Evolutionary conservation across 108 stramenopile genomes (phyloP).

Genomic region (Nitzschia putrida): DNA sequence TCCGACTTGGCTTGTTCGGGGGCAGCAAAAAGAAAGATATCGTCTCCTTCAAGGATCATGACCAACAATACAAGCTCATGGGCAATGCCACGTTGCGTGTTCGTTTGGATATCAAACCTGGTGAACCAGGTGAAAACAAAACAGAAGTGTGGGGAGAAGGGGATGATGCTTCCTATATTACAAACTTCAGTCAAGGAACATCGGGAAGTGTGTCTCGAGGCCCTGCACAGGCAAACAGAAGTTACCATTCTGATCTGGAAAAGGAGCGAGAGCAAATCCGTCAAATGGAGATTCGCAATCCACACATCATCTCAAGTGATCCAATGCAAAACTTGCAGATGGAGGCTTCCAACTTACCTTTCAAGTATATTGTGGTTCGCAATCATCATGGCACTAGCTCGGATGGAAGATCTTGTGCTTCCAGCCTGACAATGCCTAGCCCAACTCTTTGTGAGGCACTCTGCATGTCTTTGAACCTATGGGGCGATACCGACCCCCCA

Average conservation of each 20-base stretch:
- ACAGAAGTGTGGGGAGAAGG: conserved; percentile 23
- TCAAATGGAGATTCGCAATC: no score
- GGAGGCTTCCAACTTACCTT: neutral
- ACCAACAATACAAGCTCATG: conserved; percentile 14
- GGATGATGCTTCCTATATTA: conserved; percentile 30
- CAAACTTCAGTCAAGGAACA: conserved; percentile 2
- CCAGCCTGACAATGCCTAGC: conserved; percentile 5
- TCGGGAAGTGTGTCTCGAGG: neutral
- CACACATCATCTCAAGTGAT: neutral
- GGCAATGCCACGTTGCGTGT: conserved; percentile 26
- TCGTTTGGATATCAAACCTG: conserved; percentile 16
- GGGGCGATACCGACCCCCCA: neutral
- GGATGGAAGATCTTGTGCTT: neutral
- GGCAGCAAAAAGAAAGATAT: conserved; percentile 14
- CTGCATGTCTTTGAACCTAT: neutral
- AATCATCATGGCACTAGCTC: neutral
- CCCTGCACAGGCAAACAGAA: neutral
- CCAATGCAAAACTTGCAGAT: neutral
- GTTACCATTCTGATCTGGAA: no score
- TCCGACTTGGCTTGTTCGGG: conserved; percentile 22
- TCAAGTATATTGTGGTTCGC: conserved; percentile 2
- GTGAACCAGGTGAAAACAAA: conserved; percentile 13
- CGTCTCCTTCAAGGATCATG: conserved; percentile 15
- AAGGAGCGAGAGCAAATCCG: no score
- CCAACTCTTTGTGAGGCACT: neutral